These are phyloP conservation scores for Sordariomycetes sp. DNA, from an alignment of 2,329 filamentous ascomycete species.

Conservation along the genomic window DNA sequence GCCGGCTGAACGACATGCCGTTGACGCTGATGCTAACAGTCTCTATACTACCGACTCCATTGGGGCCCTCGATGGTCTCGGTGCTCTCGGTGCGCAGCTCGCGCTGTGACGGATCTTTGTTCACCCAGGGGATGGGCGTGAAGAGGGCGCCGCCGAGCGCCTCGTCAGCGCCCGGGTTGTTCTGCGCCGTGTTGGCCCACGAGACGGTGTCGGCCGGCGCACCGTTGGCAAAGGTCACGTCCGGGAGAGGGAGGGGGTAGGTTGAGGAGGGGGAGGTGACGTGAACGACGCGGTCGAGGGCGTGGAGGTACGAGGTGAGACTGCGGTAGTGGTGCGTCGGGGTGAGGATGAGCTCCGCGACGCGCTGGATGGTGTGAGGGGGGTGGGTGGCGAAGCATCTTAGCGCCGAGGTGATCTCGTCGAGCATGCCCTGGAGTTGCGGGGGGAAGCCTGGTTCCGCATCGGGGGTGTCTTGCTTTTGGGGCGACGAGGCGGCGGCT, in stretches of 20 bases:
- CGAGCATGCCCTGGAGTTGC: conserved; percentile 51
- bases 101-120: conserved; percentile 32
- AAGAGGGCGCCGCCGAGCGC: conserved; percentile 80
- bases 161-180: conserved; percentile 68
- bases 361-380: conserved; percentile 85
- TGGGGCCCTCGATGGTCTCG: conserved; percentile 71
- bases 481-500: conserved; percentile 19
- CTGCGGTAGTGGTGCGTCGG: conserved; percentile 73
- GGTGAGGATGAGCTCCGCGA: conserved; percentile 73
- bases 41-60: conserved; percentile 68
- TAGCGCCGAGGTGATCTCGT: conserved; percentile 51
- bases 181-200: conserved; percentile 35
- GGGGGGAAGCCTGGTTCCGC: conserved; percentile 43
- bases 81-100: conserved; percentile 64
- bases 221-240: conserved; percentile 48
- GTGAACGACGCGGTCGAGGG: conserved; percentile 79
- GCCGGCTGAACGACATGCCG: conserved; percentile 60
- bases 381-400: conserved; percentile 62
- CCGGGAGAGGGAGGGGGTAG: conserved; percentile 68
- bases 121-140: conserved; percentile 88
- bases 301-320: conserved; percentile 77
- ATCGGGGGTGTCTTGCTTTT: conserved; percentile 19
- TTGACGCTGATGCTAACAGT: conserved; percentile 71
- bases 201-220: conserved; percentile 42
- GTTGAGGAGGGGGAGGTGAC: conserved; percentile 73